A percentile compares a stretch with the other conserved stretches of the same genome.
Evolutionary conservation across 352 stramenopile species (phyloP).

Genomic region (Phytophthora pseudosyringae): DNA sequence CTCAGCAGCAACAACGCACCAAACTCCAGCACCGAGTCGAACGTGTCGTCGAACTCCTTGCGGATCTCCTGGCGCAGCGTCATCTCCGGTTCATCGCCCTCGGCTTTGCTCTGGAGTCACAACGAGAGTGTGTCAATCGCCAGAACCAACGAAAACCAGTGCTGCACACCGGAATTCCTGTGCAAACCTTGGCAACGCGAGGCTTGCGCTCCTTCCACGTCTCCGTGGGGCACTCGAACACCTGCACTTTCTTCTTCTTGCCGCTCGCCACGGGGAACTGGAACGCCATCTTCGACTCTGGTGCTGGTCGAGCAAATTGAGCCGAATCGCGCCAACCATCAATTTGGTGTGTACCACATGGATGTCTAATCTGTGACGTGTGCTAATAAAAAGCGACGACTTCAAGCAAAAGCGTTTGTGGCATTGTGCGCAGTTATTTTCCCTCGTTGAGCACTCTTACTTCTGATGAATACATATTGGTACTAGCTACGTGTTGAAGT

Average conservation of each 20-base stretch:
- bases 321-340: conserved; percentile 26
- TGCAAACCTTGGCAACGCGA: conserved; percentile 35
- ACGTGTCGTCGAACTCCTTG: conserved; percentile 79
- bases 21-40: conserved; percentile 79
- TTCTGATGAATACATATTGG: conserved; percentile 19
- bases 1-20: conserved; percentile 33
- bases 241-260: conserved; percentile 81
- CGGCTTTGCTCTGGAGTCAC: conserved; percentile 20
- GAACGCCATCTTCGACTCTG: conserved; percentile 44
- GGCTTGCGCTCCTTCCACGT: conserved; percentile 69
- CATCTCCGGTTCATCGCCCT: conserved; percentile 47
- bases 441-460: neutral
- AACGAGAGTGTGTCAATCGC: conserved; percentile 11
- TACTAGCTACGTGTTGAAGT: conserved; percentile 1
- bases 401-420: conserved; percentile 1
- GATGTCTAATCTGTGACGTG: conserved; percentile 35
- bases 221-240: conserved; percentile 79
- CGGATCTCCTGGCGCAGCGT: conserved; percentile 71
- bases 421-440: neutral
- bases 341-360: conserved; percentile 14
- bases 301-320: neutral
- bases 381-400: conserved; percentile 6
- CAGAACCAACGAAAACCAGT: neutral
- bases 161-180: neutral
- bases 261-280: conserved; percentile 77